Conservation (phyloP, 2,329 filamentous ascomycete genomes). For the Epichloe uncinata region DNA sequence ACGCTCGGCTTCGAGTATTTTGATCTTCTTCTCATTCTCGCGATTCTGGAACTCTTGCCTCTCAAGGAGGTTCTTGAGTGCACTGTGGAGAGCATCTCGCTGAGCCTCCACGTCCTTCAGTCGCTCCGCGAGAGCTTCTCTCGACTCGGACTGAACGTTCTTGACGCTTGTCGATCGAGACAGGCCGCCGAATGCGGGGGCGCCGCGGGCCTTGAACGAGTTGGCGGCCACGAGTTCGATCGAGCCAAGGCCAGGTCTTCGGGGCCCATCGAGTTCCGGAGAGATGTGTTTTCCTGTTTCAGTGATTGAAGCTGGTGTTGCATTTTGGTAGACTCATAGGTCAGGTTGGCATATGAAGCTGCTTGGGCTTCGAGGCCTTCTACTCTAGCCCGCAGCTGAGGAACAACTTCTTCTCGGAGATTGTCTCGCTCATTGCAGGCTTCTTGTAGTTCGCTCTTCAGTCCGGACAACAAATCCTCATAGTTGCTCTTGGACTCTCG, state of each 20-base stretch:
- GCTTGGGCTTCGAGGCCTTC: constrained; percentile 68
- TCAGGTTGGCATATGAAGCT: constrained; percentile 56
- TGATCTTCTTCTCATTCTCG: constrained; percentile 71
- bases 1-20: constrained; percentile 62
- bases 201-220: constrained; percentile 26
- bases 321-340: constrained; percentile 72
- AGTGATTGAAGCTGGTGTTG: constrained; percentile 72
- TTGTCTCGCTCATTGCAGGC: constrained; percentile 84
- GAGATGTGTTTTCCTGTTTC: constrained; percentile 48
- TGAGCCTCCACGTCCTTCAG: constrained; percentile 90
- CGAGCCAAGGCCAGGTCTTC: constrained; percentile 31
- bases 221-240: constrained; percentile 55
- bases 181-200: constrained; percentile 28
- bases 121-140: constrained; percentile 60
- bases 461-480: constrained; percentile 74
- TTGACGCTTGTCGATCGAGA: constrained; percentile 48
- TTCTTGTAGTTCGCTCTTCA: constrained; percentile 70
- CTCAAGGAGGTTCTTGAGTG: constrained; percentile 72
- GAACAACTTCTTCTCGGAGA: constrained; percentile 75
- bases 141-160: constrained; percentile 38
- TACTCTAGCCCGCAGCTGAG: constrained; percentile 60
- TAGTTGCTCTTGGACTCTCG: constrained; percentile 82
- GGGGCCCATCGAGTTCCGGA: constrained; percentile 27
- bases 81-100: constrained; percentile 79
- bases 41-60: constrained; percentile 75